Conservation (phyloP, 1,284 basidiomycete species). For the Sporisorium exsertum region DNA sequence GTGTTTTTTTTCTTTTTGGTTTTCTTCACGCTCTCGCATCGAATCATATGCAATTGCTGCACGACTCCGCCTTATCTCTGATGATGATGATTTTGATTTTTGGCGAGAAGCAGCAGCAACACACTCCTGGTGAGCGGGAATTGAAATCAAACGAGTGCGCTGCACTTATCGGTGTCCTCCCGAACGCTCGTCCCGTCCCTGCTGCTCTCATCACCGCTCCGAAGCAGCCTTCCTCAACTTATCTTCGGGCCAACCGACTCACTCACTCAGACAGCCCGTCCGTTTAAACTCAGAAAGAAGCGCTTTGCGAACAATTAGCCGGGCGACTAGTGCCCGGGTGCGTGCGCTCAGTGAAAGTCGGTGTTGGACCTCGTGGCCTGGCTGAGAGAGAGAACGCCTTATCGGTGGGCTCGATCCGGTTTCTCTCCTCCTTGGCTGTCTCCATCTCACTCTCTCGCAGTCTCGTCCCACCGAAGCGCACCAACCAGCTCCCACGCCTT, state of each 20-base stretch:
- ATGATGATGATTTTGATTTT: neutral
- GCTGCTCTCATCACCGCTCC: neutral
- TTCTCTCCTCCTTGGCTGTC: neutral
- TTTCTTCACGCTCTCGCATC: neutral
- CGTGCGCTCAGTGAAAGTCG: too few species aligned
- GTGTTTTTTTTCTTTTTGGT: too few species aligned
- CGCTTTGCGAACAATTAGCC: too few species aligned
- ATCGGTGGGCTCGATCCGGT: too few species aligned
- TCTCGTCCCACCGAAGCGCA: neutral
- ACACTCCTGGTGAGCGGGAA: neutral
- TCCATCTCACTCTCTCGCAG: neutral
- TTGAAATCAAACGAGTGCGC: neutral
- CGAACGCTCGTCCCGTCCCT: neutral
- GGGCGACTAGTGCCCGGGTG: too few species aligned
- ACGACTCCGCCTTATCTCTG: neutral
- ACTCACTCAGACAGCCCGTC: too few species aligned
- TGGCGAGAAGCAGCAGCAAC: neutral
- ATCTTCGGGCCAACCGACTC: slow-evolving; percentile 1
- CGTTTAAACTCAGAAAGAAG: too few species aligned
- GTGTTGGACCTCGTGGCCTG: too few species aligned
- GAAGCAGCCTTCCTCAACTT: neutral
- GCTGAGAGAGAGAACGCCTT: too few species aligned
- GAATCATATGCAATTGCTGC: neutral
- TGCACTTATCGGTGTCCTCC: neutral
- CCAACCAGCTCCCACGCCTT: too few species aligned